Evolutionary conservation across 371 early-diverging fungal species (phyloP).

Genomic region (Mortierella sp.): DNA sequence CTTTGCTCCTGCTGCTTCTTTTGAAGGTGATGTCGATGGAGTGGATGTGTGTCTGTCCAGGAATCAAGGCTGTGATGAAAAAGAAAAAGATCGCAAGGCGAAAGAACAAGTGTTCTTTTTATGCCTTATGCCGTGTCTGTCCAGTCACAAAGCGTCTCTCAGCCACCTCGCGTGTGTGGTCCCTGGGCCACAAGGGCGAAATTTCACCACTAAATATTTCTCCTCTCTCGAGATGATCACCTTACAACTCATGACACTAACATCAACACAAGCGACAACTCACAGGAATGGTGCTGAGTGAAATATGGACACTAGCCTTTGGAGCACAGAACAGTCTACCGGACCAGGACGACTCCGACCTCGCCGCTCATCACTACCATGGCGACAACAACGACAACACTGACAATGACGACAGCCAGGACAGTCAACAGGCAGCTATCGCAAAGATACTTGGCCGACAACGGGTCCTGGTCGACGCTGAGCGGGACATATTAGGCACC

Average conservation of each 20-base stretch:
- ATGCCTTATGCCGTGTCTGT: background rate
- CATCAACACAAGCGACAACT: conserved; percentile 14
- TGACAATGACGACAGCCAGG: conserved; percentile 1
- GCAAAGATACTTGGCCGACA: conserved; percentile 33
- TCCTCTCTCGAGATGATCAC: background rate
- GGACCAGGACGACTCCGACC: conserved; percentile 17
- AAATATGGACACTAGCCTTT: conserved; percentile 56
- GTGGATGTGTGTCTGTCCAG: too few relatives aligned
- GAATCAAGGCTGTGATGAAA: too few relatives aligned
- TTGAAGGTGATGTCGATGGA: conserved; percentile 5
- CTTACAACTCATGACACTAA: background rate
- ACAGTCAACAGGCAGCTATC: conserved; percentile 9
- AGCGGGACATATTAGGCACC: conserved; percentile 45
- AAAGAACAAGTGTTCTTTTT: background rate
- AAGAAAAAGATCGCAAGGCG: background rate
- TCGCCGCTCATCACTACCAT: background rate
- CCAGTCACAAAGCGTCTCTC: background rate
- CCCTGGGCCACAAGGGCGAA: background rate
- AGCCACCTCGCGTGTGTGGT: background rate
- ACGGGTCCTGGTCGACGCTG: conserved; percentile 30
- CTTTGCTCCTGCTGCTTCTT: background rate
- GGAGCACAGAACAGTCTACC: conserved; percentile 39
- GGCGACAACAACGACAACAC: background rate
- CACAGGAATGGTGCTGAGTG: conserved; percentile 52
- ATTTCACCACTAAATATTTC: background rate